Evolutionary conservation across 73 alveolate species (phyloP).

Genomic region (Tetrahymena malaccensis): DNA sequence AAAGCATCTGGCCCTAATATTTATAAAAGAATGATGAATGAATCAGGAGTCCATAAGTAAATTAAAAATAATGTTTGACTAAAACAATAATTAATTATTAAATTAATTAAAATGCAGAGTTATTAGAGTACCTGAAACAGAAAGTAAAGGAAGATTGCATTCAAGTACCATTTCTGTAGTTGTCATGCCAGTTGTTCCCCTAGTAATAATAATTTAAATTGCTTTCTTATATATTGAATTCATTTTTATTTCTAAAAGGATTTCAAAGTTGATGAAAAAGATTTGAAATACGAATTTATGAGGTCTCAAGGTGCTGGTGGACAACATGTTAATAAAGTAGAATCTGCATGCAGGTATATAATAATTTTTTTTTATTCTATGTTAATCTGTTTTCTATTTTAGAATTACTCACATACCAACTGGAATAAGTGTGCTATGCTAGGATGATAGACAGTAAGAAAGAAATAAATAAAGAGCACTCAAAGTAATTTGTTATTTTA

Average conservation of each 20-base stretch:
- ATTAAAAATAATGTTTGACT: not conserved
- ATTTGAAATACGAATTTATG: constrained; percentile 59
- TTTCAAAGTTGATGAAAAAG: constrained; percentile 62
- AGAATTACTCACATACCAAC: constrained; percentile 80
- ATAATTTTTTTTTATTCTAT: not conserved
- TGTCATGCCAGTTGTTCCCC: constrained; percentile 72
- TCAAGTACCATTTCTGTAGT: constrained; percentile 68
- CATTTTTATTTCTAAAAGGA: constrained; percentile 18
- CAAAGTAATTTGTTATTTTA: not conserved
- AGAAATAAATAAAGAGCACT: constrained; percentile 63
- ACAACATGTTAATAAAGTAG: constrained; percentile 80
- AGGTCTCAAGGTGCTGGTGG: constrained; percentile 91
- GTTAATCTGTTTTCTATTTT: not conserved
- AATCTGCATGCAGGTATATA: constrained; percentile 54
- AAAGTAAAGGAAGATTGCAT: constrained; percentile 71
- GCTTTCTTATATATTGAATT: too few species aligned
- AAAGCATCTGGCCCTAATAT: constrained; percentile 53
- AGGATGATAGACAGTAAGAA: constrained; percentile 74
- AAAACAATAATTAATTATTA: not conserved
- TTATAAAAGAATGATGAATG: constrained; percentile 51
- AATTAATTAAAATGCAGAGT: constrained; percentile 13
- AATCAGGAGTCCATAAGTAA: constrained; percentile 79
- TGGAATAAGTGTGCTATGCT: constrained; percentile 58
- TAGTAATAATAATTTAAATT: not conserved
- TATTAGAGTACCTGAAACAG: constrained; percentile 83